Evolutionary conservation across 495 filamentous ascomycete genomes (phyloP).

Genomic region (Aspergillus mulundensis): DNA sequence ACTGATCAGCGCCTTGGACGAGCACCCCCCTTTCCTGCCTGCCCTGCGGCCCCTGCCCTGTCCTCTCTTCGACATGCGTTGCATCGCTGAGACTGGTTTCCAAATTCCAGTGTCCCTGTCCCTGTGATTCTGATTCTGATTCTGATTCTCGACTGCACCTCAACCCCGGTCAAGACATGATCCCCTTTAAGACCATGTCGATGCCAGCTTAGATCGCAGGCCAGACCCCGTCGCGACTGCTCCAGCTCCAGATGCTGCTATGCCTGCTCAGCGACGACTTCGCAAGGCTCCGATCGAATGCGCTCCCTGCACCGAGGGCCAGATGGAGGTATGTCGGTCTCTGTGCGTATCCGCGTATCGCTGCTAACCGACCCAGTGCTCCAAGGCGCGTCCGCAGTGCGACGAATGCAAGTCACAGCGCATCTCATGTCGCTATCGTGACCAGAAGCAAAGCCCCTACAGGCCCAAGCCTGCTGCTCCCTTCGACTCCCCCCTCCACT

Average conservation of each 20-base stretch:
- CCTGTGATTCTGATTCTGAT: not conserved
- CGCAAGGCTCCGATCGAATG: constrained; percentile 1
- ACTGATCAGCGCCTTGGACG: not conserved
- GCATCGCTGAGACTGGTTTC: too few species aligned
- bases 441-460: not conserved
- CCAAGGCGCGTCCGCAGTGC: constrained; percentile 1
- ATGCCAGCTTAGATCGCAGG: constrained; percentile 5
- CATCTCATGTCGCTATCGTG: not conserved
- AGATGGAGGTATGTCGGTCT: not conserved
- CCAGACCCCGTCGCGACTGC: not conserved
- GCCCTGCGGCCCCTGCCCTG: not conserved
- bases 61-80: too few species aligned
- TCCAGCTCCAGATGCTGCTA: not conserved
- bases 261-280: constrained; percentile 4
- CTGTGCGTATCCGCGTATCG: not conserved
- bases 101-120: not conserved
- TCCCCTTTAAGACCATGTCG: not conserved
- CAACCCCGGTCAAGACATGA: not conserved
- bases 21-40: not conserved
- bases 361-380: not conserved
- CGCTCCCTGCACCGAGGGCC: not conserved
- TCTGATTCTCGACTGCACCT: not conserved
- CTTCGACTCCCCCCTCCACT: not conserved
- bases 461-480: not conserved
- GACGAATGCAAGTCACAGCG: constrained; percentile 6